phyloP scores from a whole-genome alignment of 2,329 filamentous ascomycete species.

The Pseudogymnoascus sp. region DNA sequence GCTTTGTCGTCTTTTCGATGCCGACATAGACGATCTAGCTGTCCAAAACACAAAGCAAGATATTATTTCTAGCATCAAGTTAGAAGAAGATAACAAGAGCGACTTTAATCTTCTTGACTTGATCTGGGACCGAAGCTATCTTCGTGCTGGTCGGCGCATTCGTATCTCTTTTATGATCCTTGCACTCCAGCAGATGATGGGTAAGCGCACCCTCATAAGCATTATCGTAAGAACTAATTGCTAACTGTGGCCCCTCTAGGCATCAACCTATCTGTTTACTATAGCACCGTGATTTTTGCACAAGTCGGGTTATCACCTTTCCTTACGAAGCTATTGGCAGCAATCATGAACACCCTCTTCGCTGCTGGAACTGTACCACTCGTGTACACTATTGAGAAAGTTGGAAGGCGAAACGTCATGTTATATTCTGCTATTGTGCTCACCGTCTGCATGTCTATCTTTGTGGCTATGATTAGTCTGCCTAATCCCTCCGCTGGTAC shows the following conservation, averaged over 20 bases:
- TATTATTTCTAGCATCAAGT: conserved; percentile 24
- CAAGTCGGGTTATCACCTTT: conserved; percentile 24
- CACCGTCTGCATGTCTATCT: conserved; percentile 9
- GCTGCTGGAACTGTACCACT: conserved; percentile 24
- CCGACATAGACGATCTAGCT: conserved; percentile 1
- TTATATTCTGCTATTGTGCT: conserved; percentile 14
- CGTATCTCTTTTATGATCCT: conserved; percentile 32
- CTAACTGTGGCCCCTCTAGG: conserved; percentile 24
- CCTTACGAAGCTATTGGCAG: conserved; percentile 22
- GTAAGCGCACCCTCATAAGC: background rate
- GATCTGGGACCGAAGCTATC: conserved; percentile 31
- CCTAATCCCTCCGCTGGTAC: conserved; percentile 11
- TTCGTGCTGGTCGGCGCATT: conserved; percentile 31
- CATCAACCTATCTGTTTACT: conserved; percentile 30
- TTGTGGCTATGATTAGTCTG: conserved; percentile 11
- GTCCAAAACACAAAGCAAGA: conserved; percentile 23
- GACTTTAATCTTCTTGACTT: conserved; percentile 21
- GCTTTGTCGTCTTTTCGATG: conserved; percentile 11
- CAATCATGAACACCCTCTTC: conserved; percentile 25
- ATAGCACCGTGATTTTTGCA: conserved; percentile 27
- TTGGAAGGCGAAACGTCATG: conserved; percentile 24
- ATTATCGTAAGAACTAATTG: background rate
- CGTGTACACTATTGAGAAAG: conserved; percentile 26
- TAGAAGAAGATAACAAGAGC: conserved; percentile 23
- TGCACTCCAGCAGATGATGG: conserved; percentile 16